Percentiles rank a stretch among this genome's conserved stretches.
These are phyloP conservation scores for Mollisia scopiformis DNA, from an alignment of 2,329 filamentous ascomycete genomes.

Conservation along the genomic window DNA sequence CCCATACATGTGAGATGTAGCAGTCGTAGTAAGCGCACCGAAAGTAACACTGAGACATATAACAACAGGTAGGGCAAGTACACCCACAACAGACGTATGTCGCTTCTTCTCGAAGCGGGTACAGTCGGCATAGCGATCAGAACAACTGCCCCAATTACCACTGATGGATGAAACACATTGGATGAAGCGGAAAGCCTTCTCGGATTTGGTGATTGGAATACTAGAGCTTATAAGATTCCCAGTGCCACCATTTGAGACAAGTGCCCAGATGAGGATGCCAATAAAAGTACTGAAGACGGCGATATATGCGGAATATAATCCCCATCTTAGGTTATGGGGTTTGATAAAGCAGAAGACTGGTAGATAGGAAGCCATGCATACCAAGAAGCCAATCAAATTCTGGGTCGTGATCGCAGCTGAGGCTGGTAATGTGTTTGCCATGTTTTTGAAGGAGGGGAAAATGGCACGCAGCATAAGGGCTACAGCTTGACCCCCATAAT, in stretches of 20 bases:
- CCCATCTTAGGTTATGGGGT: too few relatives aligned
- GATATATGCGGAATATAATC: too few relatives aligned
- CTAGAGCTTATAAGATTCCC: conserved; percentile 13
- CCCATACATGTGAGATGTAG: conserved; percentile 5
- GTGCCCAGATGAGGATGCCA: too few relatives aligned
- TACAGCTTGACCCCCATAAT: conserved; percentile 23
- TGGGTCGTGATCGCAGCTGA: conserved; percentile 19
- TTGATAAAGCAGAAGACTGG: conserved; percentile 17
- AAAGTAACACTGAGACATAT: conserved; percentile 3
- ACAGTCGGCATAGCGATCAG: conserved; percentile 15
- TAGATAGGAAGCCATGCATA: conserved; percentile 17
- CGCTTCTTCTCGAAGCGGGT: conserved; percentile 16
- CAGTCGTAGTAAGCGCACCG: conserved; percentile 8
- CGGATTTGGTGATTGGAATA: conserved; percentile 11
- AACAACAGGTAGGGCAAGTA: conserved; percentile 8
- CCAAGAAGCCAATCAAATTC: conserved; percentile 14
- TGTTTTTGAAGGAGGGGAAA: conserved; percentile 19
- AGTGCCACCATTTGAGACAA: too few relatives aligned
- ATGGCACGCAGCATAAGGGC: conserved; percentile 21
- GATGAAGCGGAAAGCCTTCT: conserved; percentile 12
- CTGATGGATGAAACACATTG: conserved; percentile 10
- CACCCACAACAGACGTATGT: conserved; percentile 24
- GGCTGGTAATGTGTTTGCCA: conserved; percentile 23
- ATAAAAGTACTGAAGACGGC: too few relatives aligned
- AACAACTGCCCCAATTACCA: conserved; percentile 14